Evolutionary conservation across 805 yeast species (phyloP).

Genomic region (Tetrapisispora nanseiensis): DNA sequence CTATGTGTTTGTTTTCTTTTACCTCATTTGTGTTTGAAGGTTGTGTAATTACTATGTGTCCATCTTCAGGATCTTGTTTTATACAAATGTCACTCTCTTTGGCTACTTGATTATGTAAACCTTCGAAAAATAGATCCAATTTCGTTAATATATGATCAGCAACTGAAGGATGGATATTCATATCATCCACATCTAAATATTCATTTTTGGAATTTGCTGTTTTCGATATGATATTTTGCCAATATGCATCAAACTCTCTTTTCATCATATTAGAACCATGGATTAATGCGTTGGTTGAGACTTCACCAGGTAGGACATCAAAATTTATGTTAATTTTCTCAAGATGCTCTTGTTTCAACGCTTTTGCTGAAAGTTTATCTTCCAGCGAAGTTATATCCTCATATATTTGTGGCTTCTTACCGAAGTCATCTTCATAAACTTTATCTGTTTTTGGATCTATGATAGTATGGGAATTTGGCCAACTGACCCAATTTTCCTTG

Average conservation of each 20-base stretch:
- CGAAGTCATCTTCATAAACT: slow-evolving; percentile 18
- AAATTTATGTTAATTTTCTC: background rate
- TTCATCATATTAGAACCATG: slow-evolving; percentile 21
- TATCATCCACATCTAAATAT: slow-evolving; percentile 19
- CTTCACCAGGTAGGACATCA: slow-evolving; percentile 14
- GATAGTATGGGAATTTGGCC: slow-evolving; percentile 43
- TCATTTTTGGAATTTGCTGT: slow-evolving; percentile 9
- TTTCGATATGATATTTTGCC: slow-evolving; percentile 19
- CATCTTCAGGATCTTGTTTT: slow-evolving; percentile 7
- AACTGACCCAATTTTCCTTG: slow-evolving; percentile 38
- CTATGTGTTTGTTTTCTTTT: slow-evolving; percentile 10
- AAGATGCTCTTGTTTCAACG: background rate
- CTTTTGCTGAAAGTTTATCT: background rate
- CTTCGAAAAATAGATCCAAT: slow-evolving; percentile 21
- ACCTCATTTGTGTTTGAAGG: slow-evolving; percentile 4
- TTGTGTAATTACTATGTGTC: background rate
- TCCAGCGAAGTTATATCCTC: background rate
- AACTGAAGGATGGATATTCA: slow-evolving; percentile 15
- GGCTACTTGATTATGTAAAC: slow-evolving; percentile 21
- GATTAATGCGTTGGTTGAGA: slow-evolving; percentile 16
- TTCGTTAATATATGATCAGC: slow-evolving; percentile 15
- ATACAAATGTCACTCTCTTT: slow-evolving; percentile 15
- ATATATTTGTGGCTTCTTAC: background rate
- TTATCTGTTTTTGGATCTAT: slow-evolving; percentile 23
- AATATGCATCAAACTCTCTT: slow-evolving; percentile 21